Evolutionary conservation across 352 stramenopile species (phyloP).

Genomic region (Globisporangium barbulae): DNA sequence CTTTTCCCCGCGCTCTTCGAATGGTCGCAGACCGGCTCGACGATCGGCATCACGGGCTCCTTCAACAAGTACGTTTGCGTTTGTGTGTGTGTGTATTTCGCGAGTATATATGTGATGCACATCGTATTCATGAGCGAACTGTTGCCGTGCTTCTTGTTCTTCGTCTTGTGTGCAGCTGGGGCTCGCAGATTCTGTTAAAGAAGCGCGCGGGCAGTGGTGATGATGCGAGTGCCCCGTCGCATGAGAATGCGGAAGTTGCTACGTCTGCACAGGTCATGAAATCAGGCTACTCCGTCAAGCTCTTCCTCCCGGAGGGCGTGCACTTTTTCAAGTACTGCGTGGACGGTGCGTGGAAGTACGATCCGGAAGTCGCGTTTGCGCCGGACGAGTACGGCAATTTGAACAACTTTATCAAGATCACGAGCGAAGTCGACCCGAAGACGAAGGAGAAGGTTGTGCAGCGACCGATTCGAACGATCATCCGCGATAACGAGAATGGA

Average conservation of each 20-base stretch:
- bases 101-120: too few species aligned
- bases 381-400: slow-evolving; percentile 85
- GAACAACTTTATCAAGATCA: slow-evolving; percentile 84
- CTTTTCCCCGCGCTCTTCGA: slow-evolving; percentile 60
- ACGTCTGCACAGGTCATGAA: neutral
- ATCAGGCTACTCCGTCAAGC: slow-evolving; percentile 31
- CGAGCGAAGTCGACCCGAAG: slow-evolving; percentile 21
- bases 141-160: neutral
- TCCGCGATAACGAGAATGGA: slow-evolving; percentile 45
- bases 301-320: slow-evolving; percentile 62
- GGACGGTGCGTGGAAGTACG: slow-evolving; percentile 80
- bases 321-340: slow-evolving; percentile 83
- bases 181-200: slow-evolving; percentile 69
- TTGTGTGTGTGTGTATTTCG: neutral
- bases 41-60: slow-evolving; percentile 67
- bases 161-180: slow-evolving; percentile 41
- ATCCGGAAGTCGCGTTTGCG: slow-evolving; percentile 78
- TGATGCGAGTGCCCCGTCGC: neutral
- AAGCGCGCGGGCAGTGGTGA: slow-evolving; percentile 18
- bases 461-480: slow-evolving; percentile 61
- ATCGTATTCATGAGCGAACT: too few species aligned
- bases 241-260: neutral
- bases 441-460: slow-evolving; percentile 53
- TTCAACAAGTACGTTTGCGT: slow-evolving; percentile 70
- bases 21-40: slow-evolving; percentile 48